These are phyloP conservation scores for Aegilops longissima DNA, from an alignment of 176 grass and related monocot species.

Conservation along the genomic window DNA sequence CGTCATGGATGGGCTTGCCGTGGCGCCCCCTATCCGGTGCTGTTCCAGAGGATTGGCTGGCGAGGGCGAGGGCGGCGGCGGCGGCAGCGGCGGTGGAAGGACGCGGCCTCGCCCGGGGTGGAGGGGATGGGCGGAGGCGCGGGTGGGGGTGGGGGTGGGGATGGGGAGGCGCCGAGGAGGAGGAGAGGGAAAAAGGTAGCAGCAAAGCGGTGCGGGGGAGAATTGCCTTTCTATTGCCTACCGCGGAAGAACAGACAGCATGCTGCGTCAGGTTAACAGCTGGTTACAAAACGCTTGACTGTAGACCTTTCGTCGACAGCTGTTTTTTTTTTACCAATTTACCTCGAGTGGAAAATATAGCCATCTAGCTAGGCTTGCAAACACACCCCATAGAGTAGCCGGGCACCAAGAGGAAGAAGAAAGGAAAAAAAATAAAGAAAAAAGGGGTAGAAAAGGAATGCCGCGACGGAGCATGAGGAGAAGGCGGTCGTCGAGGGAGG, in stretches of 20 bases:
- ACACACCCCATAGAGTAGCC: neutral
- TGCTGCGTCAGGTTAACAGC: neutral
- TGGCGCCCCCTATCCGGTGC: neutral
- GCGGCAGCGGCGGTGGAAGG: neutral
- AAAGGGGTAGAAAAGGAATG: no score
- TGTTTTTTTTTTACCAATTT: neutral
- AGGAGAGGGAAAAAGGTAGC: neutral
- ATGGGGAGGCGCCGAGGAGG: neutral
- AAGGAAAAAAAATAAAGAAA: neutral
- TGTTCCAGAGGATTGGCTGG: neutral
- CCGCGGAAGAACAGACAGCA: neutral
- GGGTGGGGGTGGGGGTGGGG: neutral
- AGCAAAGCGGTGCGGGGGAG: neutral
- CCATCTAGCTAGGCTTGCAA: neutral
- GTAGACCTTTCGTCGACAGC: neutral
- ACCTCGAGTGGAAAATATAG: neutral
- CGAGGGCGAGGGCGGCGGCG: neutral
- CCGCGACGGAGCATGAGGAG: neutral
- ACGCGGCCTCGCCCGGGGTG: neutral
- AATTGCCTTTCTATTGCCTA: neutral
- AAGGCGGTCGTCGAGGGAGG: neutral
- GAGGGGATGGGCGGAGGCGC: neutral
- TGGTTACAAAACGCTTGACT: neutral
- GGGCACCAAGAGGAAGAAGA: no score
- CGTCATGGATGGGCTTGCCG: neutral